These are phyloP conservation scores for Phytophthora tubulina DNA, from an alignment of 352 stramenopile genomes.

Conservation along the genomic window DNA sequence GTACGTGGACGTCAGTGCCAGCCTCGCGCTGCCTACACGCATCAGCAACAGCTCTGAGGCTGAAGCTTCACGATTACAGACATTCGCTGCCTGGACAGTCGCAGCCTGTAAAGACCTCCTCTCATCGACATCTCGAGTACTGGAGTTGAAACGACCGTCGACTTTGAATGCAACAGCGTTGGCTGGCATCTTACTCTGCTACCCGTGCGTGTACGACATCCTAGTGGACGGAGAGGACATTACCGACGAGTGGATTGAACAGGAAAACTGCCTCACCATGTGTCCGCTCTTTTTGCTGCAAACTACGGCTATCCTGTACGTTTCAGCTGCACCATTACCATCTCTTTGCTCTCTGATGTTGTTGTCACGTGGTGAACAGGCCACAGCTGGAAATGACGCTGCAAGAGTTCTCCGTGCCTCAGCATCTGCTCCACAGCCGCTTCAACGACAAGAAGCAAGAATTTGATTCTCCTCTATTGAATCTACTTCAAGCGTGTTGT, in stretches of 20 bases:
- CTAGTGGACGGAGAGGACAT: constrained; percentile 2
- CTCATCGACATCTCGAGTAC: constrained; percentile 11
- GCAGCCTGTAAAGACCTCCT: constrained; percentile 34
- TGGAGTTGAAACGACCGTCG: constrained; percentile 27
- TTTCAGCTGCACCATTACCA: constrained; percentile 8
- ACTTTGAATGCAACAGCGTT: constrained; percentile 41
- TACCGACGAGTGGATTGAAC: constrained; percentile 35
- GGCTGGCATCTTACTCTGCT: constrained; percentile 56
- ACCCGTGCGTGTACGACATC: constrained; percentile 56
- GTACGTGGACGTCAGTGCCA: constrained; percentile 50
- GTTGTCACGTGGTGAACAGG: constrained; percentile 24
- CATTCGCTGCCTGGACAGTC: constrained; percentile 23
- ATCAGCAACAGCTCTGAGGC: constrained; percentile 10
- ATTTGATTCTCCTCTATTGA: constrained; percentile 6
- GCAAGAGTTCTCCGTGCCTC: constrained; percentile 66
- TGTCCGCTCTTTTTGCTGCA: constrained; percentile 55
- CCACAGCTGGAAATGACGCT: constrained; percentile 35
- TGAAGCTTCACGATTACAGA: constrained; percentile 9
- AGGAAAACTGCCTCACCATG: constrained; percentile 67
- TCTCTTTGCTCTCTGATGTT: constrained; percentile 13
- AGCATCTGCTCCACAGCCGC: constrained; percentile 39
- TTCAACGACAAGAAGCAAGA: constrained; percentile 17
- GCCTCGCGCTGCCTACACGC: constrained; percentile 18
- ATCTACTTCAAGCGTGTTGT: constrained; percentile 25
- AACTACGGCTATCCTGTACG: constrained; percentile 30